phyloP scores from a whole-genome alignment of 805 yeast genomes.

The Blastobotrys robertii region DNA sequence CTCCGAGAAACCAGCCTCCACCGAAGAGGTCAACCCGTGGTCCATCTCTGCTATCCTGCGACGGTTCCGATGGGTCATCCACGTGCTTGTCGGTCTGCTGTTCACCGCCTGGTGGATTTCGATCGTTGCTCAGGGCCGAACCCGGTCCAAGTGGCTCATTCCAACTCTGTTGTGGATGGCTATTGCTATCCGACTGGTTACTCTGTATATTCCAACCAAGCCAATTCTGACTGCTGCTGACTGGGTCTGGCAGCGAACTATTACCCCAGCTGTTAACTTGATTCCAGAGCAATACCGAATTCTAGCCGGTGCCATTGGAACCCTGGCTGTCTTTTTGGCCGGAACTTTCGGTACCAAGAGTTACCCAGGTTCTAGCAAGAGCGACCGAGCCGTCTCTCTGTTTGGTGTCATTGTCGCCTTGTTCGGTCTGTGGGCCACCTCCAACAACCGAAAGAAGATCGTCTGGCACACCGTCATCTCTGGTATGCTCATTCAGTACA shows the following conservation, averaged over 20 bases:
- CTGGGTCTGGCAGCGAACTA: slow-evolving; percentile 26
- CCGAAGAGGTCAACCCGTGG: slow-evolving; percentile 1
- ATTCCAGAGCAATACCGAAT: slow-evolving; percentile 37
- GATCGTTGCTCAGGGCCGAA: slow-evolving; percentile 40
- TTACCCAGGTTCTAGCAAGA: slow-evolving; percentile 36
- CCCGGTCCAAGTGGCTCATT: slow-evolving; percentile 45
- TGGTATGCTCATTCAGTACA: slow-evolving; percentile 51
- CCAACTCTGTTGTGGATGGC: slow-evolving; percentile 46
- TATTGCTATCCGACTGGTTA: slow-evolving; percentile 41
- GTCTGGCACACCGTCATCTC: slow-evolving; percentile 52
- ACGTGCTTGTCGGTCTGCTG: slow-evolving; percentile 27
- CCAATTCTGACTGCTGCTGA: slow-evolving; percentile 22
- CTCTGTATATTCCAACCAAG: slow-evolving; percentile 38
- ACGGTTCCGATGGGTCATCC: slow-evolving; percentile 14
- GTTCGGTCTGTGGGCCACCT: slow-evolving; percentile 35
- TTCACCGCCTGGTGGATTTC: slow-evolving; percentile 53
- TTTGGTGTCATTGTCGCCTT: slow-evolving; percentile 44
- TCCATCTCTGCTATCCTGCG: neutral
- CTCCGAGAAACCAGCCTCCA: slow-evolving; percentile 3
- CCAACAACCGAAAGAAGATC: slow-evolving; percentile 36
- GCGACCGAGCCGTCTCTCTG: slow-evolving; percentile 49
- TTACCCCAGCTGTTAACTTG: slow-evolving; percentile 19
- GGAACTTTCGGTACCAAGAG: slow-evolving; percentile 45
- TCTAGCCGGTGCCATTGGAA: slow-evolving; percentile 35
- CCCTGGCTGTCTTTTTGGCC: slow-evolving; percentile 39